Evolutionary conservation across 305 asterid genomes (phyloP), one percentile per base, ranked within the genome.

Genomic region (Ajuga reptans): DNA sequence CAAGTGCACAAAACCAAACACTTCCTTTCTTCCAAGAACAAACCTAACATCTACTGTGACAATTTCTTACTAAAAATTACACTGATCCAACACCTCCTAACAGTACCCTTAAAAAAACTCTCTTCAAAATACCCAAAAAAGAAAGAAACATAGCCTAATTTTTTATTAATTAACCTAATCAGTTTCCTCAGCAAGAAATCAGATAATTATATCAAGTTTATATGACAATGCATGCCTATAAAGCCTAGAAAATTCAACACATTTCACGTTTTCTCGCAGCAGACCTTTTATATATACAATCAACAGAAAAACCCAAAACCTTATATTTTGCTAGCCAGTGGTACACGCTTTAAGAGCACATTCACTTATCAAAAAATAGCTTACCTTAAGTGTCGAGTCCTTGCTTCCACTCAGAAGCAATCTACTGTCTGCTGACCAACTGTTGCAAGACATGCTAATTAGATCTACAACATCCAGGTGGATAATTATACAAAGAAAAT

Each of bases 341-440:
- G 27, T 21, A 21, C 27, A 21, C 1, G 1, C 27, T 21, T 54
- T 17, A 21, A 47, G 33, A 36, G 57, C 72, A 57, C 42, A 67
- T 59, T 52, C 43, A 45, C 21, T 34, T 64, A 17, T 68, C 9
- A 14, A 75, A 64, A 53, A 14, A 46, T 55, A 6, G 31, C 57
- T 29, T 72, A 86, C 99, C 97, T 91, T 93, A 68, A 93, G 82
- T 61, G 99, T 91, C 17, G 99, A 91, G 78, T 93, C 99, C 83
- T 87, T 89, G 83, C 97, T 93, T 79, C 99, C 99, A 50, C 99
- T 93, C 78, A 93, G 79, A 42, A 90, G 95, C 58, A 93, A 79
- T 81, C 99, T 84, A 72, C 97, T 87, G 79, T 93, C 97, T 4
- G 99, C 97, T 29, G 97, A 93, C 99, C 99, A 93, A 86, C 99